Base-by-base conservation (phyloP, 768 basidiomycete species). In the Boletus vermiculosoides region DNA sequence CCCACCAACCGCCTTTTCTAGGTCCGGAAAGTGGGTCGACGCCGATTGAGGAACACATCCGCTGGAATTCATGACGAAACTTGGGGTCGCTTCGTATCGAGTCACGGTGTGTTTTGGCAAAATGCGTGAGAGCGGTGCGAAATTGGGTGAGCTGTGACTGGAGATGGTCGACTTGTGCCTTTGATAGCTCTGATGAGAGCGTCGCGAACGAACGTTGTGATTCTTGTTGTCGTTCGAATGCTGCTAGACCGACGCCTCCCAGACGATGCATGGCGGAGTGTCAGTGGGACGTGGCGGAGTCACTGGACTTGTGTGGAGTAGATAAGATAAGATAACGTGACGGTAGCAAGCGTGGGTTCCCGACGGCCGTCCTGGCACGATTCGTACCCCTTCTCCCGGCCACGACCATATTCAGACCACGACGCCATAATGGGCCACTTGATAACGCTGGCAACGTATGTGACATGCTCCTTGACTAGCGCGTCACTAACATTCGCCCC, bases 11-110 rank as follows among this genome's bases (percentile, higher is more conserved):
- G 37, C 90, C 91, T 65, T 85, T 85, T 41, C 88, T 77, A 1
- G 91, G 89, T 0, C 92, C 93, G 2, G 91, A 88, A 22, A 98
- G 83, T 2, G 96, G 95, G 70, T 98, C 97, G 23, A 99, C 93
- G 33, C 94, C 94, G 54, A 99, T 91, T 16, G 88, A 86, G 2
- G 89, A 83, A 69, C 97, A 99, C 93, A 99, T 97, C 56, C 92
- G 88, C 62, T 94, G 92, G 74, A 98, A 98, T 20, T 85, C 88
- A 78, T 88, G 89, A 5, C 97, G 82, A 71, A 99, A 95, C 4
- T 82, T 80, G 2, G 96, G 93, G 62, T 96, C 90, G 50, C 78
- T 78, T 55, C 84, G 83, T 67, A 99, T 98, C 55, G 88, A 84
- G 42, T 88, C 83, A 49, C 92, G 86, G 71, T 98, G 94, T 10